phyloP scores from a whole-genome alignment of 805 yeast genomes.

The Cyberlindnera veronae region DNA sequence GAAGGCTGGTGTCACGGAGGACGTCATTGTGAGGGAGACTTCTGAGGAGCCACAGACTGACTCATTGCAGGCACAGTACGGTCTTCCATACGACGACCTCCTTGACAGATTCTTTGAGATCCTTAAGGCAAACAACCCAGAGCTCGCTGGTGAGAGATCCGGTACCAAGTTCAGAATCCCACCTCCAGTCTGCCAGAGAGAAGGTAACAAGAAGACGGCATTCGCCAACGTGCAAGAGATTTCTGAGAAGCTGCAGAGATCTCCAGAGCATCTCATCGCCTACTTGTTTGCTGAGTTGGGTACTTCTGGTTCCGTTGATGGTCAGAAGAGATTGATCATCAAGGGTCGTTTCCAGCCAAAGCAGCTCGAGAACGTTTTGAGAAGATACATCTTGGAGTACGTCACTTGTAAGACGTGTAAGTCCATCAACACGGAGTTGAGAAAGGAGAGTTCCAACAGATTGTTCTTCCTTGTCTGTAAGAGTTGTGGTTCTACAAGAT shows the following conservation, averaged over 20 bases:
- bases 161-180: constrained; percentile 94
- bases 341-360: constrained; percentile 98
- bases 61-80: constrained; percentile 43
- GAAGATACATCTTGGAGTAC: constrained; percentile 95
- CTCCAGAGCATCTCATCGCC: constrained; percentile 95
- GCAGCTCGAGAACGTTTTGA: constrained; percentile 92
- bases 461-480: constrained; percentile 96
- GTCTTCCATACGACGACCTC: constrained; percentile 71
- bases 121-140: constrained; percentile 92
- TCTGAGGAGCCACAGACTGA: constrained; percentile 25
- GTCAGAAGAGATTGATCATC: constrained; percentile 93
- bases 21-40: constrained; percentile 22
- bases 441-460: constrained; percentile 94
- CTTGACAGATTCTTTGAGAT: constrained; percentile 82
- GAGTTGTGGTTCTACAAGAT: constrained; percentile 96
- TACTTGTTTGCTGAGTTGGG: constrained; percentile 98
- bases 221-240: constrained; percentile 96
- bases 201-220: constrained; percentile 93
- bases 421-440: constrained; percentile 92
- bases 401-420: constrained; percentile 99
- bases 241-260: constrained; percentile 89
- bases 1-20: constrained; percentile 78
- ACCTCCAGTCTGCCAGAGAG: constrained; percentile 95
- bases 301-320: constrained; percentile 98
- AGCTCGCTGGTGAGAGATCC: constrained; percentile 93